Evolutionary conservation across 139 green algal species (phyloP), one percentile per base, ranked within the genome.

Genomic region (Micractinium sp.): DNA sequence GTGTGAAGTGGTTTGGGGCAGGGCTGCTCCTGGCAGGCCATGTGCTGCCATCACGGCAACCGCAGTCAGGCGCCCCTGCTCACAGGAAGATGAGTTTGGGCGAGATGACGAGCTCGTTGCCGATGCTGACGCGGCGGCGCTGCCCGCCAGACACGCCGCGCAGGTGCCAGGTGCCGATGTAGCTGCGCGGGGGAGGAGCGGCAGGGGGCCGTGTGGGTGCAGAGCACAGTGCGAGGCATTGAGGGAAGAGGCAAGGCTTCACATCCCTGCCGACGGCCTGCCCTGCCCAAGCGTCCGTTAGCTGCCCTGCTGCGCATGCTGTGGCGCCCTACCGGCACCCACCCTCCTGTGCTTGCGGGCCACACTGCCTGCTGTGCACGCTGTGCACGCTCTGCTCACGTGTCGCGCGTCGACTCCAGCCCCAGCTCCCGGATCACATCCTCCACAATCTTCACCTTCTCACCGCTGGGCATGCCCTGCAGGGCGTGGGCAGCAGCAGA

Each of bases 61-160:
- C 22, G 14, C 12, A n/a, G 47, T 16, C 47, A 56, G 47, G 47
- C 9, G 47, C 7, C 47, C 47, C 63, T 67, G 60, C 73, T 80
- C 74, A 80, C 78, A 98, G 91, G 89, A 98, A 98, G 60, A 98
- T 89, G 27, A 98, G 86, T 0, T 90, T 88, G 25, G 96, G 96
- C 35, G 93, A 91, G 29, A 92, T 94, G n/a, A 98, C 88, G 25
- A 98, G 90, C 90, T 97, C 95, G 41, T 91, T 94, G 47, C 88
- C 96, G 77, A 98, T 97, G n/a, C 84, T 88, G 39, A 98, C 89
- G 3, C 96, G 92, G 15, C 96, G 94, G 81, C 94, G 95, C 91
- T 98, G 92, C 33, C 95, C 95, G 16, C 95, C 95, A 3, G 87
- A 92, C 22, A 95, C 39, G 47, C 93, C 93, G 35, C 90, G 86